Evolutionary conservation across 2,329 filamentous ascomycete species (phyloP).

Genomic region (Fusarium nodosum): DNA sequence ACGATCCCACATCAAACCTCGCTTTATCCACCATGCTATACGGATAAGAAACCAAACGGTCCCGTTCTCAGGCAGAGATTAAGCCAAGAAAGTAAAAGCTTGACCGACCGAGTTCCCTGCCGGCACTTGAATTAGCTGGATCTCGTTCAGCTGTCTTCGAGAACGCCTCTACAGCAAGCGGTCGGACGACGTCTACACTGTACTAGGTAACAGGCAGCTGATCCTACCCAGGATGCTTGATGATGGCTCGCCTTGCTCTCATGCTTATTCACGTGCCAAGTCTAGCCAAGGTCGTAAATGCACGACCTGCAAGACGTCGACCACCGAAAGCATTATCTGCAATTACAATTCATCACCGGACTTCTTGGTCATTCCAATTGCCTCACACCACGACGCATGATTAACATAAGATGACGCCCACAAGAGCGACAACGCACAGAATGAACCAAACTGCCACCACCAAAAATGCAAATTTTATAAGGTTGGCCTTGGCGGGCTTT

Average conservation of each 20-base stretch:
- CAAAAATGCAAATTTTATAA: slow-evolving; percentile 13
- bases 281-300: slow-evolving; percentile 29
- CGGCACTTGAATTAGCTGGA: slow-evolving; percentile 20
- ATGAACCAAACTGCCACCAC: slow-evolving; percentile 9
- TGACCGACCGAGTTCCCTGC: slow-evolving; percentile 15
- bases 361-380: slow-evolving; percentile 33
- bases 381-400: slow-evolving; percentile 36
- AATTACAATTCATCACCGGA: slow-evolving; percentile 13
- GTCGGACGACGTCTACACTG: slow-evolving; percentile 17
- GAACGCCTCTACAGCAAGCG: slow-evolving; percentile 13
- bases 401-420: slow-evolving; percentile 33
- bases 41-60: slow-evolving; percentile 17
- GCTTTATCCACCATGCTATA: slow-evolving; percentile 25
- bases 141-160: slow-evolving; percentile 28
- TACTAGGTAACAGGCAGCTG: slow-evolving; percentile 1
- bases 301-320: slow-evolving; percentile 16
- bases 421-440: slow-evolving; percentile 16
- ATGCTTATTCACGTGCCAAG: slow-evolving; percentile 25
- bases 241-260: slow-evolving; percentile 6
- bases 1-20: slow-evolving; percentile 28
- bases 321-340: slow-evolving; percentile 4
- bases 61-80: slow-evolving; percentile 29
- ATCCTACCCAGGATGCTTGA: slow-evolving; percentile 22
- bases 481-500: slow-evolving; percentile 25
- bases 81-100: slow-evolving; percentile 24